phyloP scores from a whole-genome alignment of 2,329 filamentous ascomycete species.

The Beauveria sp. region DNA sequence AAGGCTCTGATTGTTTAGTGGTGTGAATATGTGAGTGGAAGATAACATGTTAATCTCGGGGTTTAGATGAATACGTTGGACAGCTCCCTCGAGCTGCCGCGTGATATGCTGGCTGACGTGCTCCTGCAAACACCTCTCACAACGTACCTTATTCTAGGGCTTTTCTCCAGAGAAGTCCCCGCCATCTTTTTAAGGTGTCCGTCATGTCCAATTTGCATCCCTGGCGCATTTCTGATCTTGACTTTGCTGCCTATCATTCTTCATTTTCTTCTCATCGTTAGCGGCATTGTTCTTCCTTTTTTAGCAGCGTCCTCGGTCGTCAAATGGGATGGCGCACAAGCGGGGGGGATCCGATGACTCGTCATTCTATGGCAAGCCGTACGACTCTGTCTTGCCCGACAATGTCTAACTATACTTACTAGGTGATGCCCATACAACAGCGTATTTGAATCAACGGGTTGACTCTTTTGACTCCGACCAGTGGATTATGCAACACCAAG shows the following conservation, averaged over 20 bases:
- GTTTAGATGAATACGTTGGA: neutral
- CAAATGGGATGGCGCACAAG: neutral
- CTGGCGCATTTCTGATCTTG: neutral
- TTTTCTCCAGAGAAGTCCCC: neutral
- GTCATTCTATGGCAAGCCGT: constrained; percentile 1
- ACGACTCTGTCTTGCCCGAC: neutral
- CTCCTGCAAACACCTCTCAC: neutral
- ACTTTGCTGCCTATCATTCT: neutral
- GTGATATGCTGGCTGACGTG: neutral
- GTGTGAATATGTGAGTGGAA: too few relatives aligned
- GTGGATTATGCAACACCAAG: constrained; percentile 31
- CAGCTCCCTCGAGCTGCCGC: neutral
- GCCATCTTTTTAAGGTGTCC: neutral
- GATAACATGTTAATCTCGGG: neutral
- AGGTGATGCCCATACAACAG: constrained; percentile 49
- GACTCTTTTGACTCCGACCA: constrained; percentile 39
- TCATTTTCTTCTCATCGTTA: neutral
- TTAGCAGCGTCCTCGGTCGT: neutral
- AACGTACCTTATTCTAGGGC: neutral
- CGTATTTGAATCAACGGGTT: constrained; percentile 41
- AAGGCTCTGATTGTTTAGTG: neutral
- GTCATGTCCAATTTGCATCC: neutral
- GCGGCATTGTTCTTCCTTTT: neutral
- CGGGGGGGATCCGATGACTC: neutral
- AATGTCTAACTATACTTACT: neutral